Evolutionary conservation across 345 rosid species (phyloP), one percentile per base, ranked within the genome.

Genomic region (Populus simonii): DNA sequence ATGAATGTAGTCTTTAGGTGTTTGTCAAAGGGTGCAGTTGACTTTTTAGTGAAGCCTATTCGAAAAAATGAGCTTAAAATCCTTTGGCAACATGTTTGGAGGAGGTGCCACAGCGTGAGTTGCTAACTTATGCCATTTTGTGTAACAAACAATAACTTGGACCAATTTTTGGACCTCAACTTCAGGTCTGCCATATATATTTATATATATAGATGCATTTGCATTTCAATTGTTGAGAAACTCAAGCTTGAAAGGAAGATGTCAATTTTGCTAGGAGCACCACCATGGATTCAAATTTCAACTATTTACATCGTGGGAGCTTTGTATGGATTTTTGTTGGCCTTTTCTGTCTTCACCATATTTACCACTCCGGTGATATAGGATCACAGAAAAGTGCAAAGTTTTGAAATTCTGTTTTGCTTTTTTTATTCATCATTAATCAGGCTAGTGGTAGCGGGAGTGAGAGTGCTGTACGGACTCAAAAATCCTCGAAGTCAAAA

Each of bases 391-490:
- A 6, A 41, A 36, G 35, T 74, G 22, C 59, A 63, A 38, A 65
- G n/a, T 25, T 18, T 41, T 36, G 27, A 18, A 38, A 8, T 25
- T 74, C 53, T 63, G 51, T 61, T 72, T 72, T 55, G 20, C 23
- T 16, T 39, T 62, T 27, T 62, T 29, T 66, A 10, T 29, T 71
- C 74, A 49, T 49, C 25, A 8, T 71, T 39, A 35, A 72, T 76
- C 81, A 88, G 88, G 82, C 87, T 62, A 87, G 85, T 76, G 80
- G 83, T 1, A 88, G 86, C 79, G 86, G 51, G 49, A 88, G 90
- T 61, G 87, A 83, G 75, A 88, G 85, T 45, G 85, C 81, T 72
- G 83, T 83, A 38, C 78, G 79, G 71, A 86, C 86, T 75, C 78
- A 82, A 77, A 88, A 86, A 62, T 84, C 89, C 59, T 66, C 78